Evolutionary conservation across 2,329 filamentous ascomycete species (phyloP).

Genomic region (Aspergillus novofumigatus): DNA sequence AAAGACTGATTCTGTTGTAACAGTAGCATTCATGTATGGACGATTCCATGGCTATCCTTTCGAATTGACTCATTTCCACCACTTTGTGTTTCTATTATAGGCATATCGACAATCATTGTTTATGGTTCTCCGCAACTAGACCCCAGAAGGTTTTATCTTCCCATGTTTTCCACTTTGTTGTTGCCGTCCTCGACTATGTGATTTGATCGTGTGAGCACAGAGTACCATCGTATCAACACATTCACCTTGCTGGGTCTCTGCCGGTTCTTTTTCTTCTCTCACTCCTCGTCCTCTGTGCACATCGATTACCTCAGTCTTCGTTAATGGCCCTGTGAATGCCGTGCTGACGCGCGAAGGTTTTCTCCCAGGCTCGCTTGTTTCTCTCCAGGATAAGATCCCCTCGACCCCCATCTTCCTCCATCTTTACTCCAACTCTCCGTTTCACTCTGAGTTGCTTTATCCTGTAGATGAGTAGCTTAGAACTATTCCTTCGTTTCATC

Average conservation of each 20-base stretch:
- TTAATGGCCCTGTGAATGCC: not conserved
- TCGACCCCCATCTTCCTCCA: conserved; percentile 2
- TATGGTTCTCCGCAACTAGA: not conserved
- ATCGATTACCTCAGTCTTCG: not conserved
- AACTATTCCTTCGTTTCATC: not conserved
- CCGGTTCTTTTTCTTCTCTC: not conserved
- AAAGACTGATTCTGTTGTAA: conserved; percentile 24
- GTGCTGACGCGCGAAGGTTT: not conserved
- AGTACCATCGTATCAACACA: not conserved
- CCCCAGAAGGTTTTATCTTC: not conserved
- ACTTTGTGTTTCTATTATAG: not conserved
- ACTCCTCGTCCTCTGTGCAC: not conserved
- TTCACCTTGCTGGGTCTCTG: not conserved
- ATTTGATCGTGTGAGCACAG: conserved; percentile 7
- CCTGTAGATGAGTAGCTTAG: not conserved
- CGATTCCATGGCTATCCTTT: not conserved
- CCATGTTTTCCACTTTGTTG: not conserved
- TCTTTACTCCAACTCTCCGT: conserved; percentile 1
- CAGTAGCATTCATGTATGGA: not conserved
- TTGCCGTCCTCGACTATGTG: no score
- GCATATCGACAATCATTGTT: not conserved
- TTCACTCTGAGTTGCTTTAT: not conserved
- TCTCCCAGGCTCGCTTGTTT: not conserved
- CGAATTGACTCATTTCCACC: not conserved
- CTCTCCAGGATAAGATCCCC: not conserved